phyloP scores from a whole-genome alignment of 371 early-diverging fungal genomes.

The Lichtheimia hyalospora region DNA sequence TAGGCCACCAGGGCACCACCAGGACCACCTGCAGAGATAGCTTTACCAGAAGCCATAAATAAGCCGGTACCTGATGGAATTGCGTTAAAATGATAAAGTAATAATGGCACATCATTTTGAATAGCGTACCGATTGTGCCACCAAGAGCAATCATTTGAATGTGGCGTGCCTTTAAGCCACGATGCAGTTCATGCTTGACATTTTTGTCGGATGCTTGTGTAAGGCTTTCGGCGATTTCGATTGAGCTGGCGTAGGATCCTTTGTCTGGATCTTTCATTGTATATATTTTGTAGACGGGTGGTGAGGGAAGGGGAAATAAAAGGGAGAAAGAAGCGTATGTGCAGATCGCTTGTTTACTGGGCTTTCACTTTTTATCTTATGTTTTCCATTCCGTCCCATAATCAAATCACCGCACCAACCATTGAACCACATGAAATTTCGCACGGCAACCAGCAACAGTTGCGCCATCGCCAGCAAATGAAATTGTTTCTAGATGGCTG shows the following conservation, averaged over 20 bases:
- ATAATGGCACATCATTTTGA: neutral
- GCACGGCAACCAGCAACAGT: neutral
- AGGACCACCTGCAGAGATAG: slow-evolving; percentile 75
- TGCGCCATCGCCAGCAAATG: slow-evolving; percentile 1
- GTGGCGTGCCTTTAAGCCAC: slow-evolving; percentile 56
- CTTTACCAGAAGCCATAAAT: slow-evolving; percentile 85
- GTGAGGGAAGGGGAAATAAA: neutral
- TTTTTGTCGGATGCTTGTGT: slow-evolving; percentile 1
- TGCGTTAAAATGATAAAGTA: neutral
- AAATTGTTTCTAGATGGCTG: neutral
- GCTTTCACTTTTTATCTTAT: neutral
- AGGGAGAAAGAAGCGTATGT: neutral
- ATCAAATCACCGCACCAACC: neutral
- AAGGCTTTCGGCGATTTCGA: slow-evolving; percentile 24
- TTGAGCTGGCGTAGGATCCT: slow-evolving; percentile 14
- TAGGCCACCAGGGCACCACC: slow-evolving; percentile 74
- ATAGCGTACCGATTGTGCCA: slow-evolving; percentile 54
- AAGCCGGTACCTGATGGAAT: slow-evolving; percentile 72
- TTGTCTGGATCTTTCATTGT: neutral
- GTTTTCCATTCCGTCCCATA: neutral
- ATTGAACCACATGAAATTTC: slow-evolving; percentile 1
- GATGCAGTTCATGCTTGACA: slow-evolving; percentile 21
- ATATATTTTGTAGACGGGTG: neutral
- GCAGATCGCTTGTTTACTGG: neutral
- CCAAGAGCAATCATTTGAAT: slow-evolving; percentile 66